phyloP scores from a whole-genome alignment of 805 yeast species.

The Metschnikowia similis region DNA sequence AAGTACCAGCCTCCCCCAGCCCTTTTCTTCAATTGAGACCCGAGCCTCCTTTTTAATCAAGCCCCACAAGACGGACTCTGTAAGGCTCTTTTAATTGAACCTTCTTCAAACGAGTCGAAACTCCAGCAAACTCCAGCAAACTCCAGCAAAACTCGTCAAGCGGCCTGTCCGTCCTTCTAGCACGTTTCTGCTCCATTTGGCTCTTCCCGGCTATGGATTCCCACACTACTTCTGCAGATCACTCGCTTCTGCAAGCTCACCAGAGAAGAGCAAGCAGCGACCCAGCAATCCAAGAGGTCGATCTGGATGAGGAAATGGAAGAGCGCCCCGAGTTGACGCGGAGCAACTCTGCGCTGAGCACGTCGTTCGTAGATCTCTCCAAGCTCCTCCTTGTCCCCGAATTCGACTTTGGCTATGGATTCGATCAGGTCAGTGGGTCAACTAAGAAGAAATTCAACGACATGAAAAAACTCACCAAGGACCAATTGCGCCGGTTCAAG shows the following conservation, averaged over 20 bases:
- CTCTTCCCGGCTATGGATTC: background rate
- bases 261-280: background rate
- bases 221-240: background rate
- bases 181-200: background rate
- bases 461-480: conserved; percentile 34
- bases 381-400: conserved; percentile 37
- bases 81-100: no score
- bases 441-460: conserved; percentile 33
- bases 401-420: conserved; percentile 39
- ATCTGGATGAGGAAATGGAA: conserved; percentile 4
- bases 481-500: conserved; percentile 25
- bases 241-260: background rate
- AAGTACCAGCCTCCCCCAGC: no score
- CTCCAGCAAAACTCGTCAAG: no score
- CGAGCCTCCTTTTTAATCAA: no score
- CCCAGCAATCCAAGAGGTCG: background rate
- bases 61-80: no score
- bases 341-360: conserved; percentile 19
- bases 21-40: no score
- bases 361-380: conserved; percentile 33
- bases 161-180: no score
- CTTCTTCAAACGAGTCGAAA: no score
- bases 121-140: no score
- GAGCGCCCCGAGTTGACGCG: conserved; percentile 4
- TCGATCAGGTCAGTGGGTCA: conserved; percentile 32